These are phyloP conservation scores for Gyromitra esculenta DNA, from an alignment of 2,329 filamentous ascomycete genomes.

Conservation along the genomic window DNA sequence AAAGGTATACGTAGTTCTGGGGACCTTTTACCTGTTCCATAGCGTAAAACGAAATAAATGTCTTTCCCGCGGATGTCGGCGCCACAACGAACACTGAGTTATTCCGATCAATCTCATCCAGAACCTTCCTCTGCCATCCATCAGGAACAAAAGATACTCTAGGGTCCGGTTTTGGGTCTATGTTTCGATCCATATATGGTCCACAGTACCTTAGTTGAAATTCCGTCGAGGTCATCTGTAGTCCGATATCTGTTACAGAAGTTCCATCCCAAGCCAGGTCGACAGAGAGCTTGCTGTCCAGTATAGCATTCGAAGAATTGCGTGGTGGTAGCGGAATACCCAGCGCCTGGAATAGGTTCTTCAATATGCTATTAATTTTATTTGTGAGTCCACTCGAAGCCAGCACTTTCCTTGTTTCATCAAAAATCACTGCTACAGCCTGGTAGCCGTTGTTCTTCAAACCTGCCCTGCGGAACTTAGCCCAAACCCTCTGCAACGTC, in stretches of 20 bases:
- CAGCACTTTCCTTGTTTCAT: constrained; percentile 48
- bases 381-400: constrained; percentile 46
- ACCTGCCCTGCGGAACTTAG: constrained; percentile 60
- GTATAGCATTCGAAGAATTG: neutral
- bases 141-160: constrained; percentile 78
- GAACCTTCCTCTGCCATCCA: constrained; percentile 77
- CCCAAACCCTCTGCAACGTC: constrained; percentile 65
- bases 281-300: constrained; percentile 20
- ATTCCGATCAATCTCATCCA: constrained; percentile 76
- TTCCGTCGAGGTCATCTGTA: constrained; percentile 64
- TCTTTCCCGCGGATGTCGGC: constrained; percentile 81
- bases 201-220: constrained; percentile 76
- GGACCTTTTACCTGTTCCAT: constrained; percentile 71
- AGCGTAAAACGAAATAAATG: constrained; percentile 84
- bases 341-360: constrained; percentile 54
- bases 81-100: constrained; percentile 79
- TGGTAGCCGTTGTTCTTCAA: constrained; percentile 55
- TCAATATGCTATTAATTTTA: constrained; percentile 39
- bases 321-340: constrained; percentile 47
- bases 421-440: constrained; percentile 46
- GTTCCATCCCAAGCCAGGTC: constrained; percentile 36
- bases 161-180: constrained; percentile 73
- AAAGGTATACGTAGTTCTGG: neutral
- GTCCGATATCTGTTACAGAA: constrained; percentile 54
- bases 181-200: constrained; percentile 76